Evolutionary conservation across 352 stramenopile species (phyloP), one percentile per base, ranked within the genome.

Genomic region (Phytophthora fragariaefolia): DNA sequence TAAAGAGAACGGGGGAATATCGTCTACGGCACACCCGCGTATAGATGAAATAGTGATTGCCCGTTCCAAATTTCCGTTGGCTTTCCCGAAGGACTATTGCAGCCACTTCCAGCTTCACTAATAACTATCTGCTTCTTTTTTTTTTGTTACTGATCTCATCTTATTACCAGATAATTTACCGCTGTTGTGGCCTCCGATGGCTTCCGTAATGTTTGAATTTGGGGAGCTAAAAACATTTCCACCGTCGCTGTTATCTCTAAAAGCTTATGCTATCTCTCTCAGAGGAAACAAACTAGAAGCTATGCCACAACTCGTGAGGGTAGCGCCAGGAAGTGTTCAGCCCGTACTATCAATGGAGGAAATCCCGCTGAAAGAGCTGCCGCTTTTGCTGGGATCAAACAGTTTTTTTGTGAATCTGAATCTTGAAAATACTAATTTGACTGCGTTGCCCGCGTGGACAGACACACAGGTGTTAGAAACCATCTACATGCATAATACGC

Each of bases 261-360:
- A 63, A 23, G 20, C 43, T 5, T 43, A 18, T 43, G 34, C 15
- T 12, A 43, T 43, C 34, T 43, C 34, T 13, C 54, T 62, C 17
- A 62, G 50, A 32, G 54, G 54, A 15, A 62, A 62, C 15, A n/a
- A 32, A 36, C 54, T 62, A 5, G 54, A 53, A 43, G 46, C 54
- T 1, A 18, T 53, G 6, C 54, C 24, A 6, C 17, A 62, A 46
- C 26, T 62, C 3, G 26, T 28, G 13, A 12, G 4, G 10, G 46
- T 62, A 12, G 24, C 54, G 22, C 27, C 40, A 9, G n/a, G 42
- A 22, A 42, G 45, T 24, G 40, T 48, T 26, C 4, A 46, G 3
- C 27, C 28, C 18, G 28, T 20, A 1, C 42, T 62, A 2, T 26
- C 36, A 18, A 18, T 62, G 27, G 27, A 32, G 6, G 42, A 46